Conservation (phyloP, 805 yeast genomes). For the Pichia paraexigua region DNA sequence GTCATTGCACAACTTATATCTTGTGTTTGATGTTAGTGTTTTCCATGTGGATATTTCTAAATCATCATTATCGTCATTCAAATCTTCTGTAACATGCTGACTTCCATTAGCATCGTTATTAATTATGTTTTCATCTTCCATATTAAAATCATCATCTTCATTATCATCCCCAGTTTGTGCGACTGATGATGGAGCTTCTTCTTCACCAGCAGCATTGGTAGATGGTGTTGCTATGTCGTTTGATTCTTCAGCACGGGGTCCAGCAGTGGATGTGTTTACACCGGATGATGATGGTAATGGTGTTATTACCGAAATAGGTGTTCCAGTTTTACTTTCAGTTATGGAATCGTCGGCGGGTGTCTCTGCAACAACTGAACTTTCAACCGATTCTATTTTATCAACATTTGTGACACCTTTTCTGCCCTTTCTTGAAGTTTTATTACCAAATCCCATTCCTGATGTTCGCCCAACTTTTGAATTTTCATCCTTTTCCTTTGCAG, state of each 20-base stretch:
- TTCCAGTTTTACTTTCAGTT: neutral
- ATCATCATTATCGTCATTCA: constrained; percentile 33
- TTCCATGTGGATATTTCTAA: constrained; percentile 81
- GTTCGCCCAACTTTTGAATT: constrained; percentile 21
- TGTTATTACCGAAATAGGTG: neutral
- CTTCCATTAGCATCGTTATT: neutral
- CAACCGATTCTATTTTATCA: neutral
- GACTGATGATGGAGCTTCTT: neutral
- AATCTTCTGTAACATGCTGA: constrained; percentile 9
- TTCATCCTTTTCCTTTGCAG: constrained; percentile 28
- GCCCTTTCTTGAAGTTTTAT: constrained; percentile 32
- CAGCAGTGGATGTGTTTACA: neutral
- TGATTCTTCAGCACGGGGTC: neutral
- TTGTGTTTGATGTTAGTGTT: constrained; percentile 64
- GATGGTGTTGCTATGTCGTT: neutral
- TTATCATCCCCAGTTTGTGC: constrained; percentile 17
- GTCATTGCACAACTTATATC: constrained; percentile 66
- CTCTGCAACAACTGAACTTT: neutral
- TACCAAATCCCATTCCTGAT: constrained; percentile 28
- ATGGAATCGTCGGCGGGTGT: neutral
- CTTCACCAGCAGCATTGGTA: neutral
- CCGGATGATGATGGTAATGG: neutral
- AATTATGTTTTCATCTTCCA: constrained; percentile 1
- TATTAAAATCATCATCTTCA: constrained; percentile 9
- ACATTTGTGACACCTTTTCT: constrained; percentile 26